phyloP scores from a whole-genome alignment of 768 basidiomycete genomes.

The Coprinellus aureogranulatus region DNA sequence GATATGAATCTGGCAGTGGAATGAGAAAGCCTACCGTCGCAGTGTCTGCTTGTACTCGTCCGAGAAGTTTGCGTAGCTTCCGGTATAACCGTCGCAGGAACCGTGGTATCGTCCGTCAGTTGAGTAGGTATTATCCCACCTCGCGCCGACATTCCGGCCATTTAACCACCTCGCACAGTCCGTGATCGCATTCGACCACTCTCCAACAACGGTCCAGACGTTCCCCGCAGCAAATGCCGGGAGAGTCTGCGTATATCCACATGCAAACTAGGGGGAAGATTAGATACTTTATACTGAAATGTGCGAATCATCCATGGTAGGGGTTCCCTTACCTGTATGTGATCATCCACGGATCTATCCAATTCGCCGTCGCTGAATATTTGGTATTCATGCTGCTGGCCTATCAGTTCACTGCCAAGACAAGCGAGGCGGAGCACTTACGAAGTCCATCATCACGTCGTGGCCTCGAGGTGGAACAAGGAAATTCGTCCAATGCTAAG shows the following conservation, averaged over 20 bases:
- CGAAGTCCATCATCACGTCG: slow-evolving; percentile 66
- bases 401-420: no score
- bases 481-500: slow-evolving; percentile 59
- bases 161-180: slow-evolving; percentile 82
- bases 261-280: slow-evolving; percentile 44
- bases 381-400: slow-evolving; percentile 64
- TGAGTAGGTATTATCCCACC: slow-evolving; percentile 63
- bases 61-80: slow-evolving; percentile 56
- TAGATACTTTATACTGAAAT: no score
- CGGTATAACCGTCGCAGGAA: slow-evolving; percentile 62
- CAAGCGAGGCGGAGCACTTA: no score
- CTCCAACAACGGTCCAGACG: slow-evolving; percentile 75
- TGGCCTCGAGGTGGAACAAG: slow-evolving; percentile 50
- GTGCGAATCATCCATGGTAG: no score
- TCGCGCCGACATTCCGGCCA: slow-evolving; percentile 66
- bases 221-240: slow-evolving; percentile 47
- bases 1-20: neutral
- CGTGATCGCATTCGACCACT: slow-evolving; percentile 74
- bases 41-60: slow-evolving; percentile 61
- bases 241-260: slow-evolving; percentile 46
- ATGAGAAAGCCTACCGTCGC: slow-evolving; percentile 45
- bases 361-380: slow-evolving; percentile 64
- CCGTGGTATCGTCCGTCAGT: slow-evolving; percentile 45
- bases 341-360: slow-evolving; percentile 50
- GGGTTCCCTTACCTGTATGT: slow-evolving; percentile 55